Evolutionary conservation across 208 protist genomes (phyloP).

Genomic region (Willaertia magna): DNA sequence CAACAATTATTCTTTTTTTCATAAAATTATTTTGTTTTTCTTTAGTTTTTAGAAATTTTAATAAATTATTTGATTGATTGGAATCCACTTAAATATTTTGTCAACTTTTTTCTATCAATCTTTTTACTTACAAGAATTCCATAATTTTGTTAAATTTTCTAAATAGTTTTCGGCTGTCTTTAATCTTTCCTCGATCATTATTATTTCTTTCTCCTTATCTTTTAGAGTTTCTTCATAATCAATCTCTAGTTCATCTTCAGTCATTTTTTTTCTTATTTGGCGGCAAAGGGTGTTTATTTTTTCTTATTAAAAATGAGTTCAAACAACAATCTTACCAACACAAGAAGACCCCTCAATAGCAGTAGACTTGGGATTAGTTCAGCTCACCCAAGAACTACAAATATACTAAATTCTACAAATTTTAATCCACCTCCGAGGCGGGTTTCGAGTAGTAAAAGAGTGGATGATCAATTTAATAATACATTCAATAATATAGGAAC

Average conservation of each 20-base stretch:
- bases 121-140: neutral
- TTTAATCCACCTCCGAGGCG: too few species aligned
- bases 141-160: neutral
- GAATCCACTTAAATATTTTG: neutral
- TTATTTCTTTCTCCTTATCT: neutral
- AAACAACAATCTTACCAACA: too few species aligned
- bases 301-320: too few species aligned
- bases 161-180: neutral
- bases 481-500: too few species aligned
- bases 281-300: too few species aligned
- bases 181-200: neutral
- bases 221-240: neutral
- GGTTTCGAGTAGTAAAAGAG: too few species aligned
- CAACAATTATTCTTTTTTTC: neutral
- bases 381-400: too few species aligned
- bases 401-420: too few species aligned
- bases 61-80: neutral
- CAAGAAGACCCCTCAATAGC: too few species aligned
- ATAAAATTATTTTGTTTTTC: neutral
- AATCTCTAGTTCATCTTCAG: neutral
- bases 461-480: too few species aligned
- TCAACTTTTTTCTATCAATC: neutral
- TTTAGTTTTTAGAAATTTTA: neutral
- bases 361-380: too few species aligned
- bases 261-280: neutral